Percentiles rank a stretch among this genome's conserved stretches.
Conservation (phyloP, 2,329 filamentous ascomycete species). For the Ophiostoma himal-ulmi region DNA sequence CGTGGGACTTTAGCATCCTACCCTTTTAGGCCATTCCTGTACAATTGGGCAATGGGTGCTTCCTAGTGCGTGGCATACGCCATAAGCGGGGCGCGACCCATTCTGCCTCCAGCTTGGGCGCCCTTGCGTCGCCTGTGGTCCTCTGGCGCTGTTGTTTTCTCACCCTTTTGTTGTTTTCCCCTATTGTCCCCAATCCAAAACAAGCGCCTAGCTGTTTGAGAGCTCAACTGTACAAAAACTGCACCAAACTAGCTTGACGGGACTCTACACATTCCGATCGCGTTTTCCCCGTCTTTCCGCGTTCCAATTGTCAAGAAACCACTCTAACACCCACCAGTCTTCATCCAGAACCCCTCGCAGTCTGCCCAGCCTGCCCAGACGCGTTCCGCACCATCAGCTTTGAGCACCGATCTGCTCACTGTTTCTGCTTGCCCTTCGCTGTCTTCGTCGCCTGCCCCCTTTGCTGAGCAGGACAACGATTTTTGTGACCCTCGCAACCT, state of each 20-base stretch:
- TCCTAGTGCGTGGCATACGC: background rate
- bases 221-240: background rate
- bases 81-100: constrained; percentile 8
- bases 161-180: background rate
- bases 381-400: constrained; percentile 36
- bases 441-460: constrained; percentile 78
- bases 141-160: background rate
- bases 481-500: constrained; percentile 91
- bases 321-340: constrained; percentile 37
- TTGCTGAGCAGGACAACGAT: constrained; percentile 66
- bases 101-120: background rate
- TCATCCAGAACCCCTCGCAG: constrained; percentile 43
- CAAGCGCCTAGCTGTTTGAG: background rate
- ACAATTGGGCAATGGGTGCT: constrained; percentile 2
- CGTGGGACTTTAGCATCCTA: constrained; percentile 6
- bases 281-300: background rate
- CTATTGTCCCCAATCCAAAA: background rate
- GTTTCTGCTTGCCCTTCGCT: constrained; percentile 67
- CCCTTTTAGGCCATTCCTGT: background rate
- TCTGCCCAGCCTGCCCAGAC: constrained; percentile 32
- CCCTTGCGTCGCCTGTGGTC: constrained; percentile 1
- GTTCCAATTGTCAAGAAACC: background rate
- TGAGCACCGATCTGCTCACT: constrained; percentile 63
- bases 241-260: background rate
- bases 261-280: constrained; percentile 1